phyloP scores from a whole-genome alignment of 305 asterid species.

The Rubia balearica region DNA sequence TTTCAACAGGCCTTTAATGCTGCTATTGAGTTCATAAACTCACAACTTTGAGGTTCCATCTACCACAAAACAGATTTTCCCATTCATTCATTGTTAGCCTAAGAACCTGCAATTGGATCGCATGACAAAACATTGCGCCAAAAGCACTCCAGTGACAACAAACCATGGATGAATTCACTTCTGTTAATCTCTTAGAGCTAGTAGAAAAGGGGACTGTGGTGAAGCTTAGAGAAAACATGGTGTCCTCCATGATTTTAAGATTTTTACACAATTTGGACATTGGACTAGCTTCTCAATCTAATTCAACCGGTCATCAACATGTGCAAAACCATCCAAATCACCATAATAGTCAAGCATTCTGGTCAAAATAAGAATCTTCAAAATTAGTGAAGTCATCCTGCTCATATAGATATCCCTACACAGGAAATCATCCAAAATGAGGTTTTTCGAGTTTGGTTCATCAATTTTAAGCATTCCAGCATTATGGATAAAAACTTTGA shows the following conservation, averaged over 20 bases:
- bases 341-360: not conserved
- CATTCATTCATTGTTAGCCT: not conserved
- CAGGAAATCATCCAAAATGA: not conserved
- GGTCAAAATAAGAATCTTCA: not conserved
- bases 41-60: too few relatives aligned
- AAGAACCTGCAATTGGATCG: not conserved
- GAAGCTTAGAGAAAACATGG: not conserved
- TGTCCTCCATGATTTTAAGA: not conserved
- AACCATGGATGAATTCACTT: not conserved
- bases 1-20: too few relatives aligned
- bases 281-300: not conserved
- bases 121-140: not conserved
- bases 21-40: too few relatives aligned
- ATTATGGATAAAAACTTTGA: too few relatives aligned
- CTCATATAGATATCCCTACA: not conserved
- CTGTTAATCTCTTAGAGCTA: not conserved
- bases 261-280: not conserved
- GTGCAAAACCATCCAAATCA: not conserved
- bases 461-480: not conserved
- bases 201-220: not conserved
- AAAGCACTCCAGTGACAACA: not conserved
- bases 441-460: not conserved
- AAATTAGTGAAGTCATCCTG: not conserved
- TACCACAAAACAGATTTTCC: not conserved
- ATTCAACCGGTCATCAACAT: not conserved